phyloP scores from a whole-genome alignment of 768 basidiomycete genomes.

The Zangia roseola region DNA sequence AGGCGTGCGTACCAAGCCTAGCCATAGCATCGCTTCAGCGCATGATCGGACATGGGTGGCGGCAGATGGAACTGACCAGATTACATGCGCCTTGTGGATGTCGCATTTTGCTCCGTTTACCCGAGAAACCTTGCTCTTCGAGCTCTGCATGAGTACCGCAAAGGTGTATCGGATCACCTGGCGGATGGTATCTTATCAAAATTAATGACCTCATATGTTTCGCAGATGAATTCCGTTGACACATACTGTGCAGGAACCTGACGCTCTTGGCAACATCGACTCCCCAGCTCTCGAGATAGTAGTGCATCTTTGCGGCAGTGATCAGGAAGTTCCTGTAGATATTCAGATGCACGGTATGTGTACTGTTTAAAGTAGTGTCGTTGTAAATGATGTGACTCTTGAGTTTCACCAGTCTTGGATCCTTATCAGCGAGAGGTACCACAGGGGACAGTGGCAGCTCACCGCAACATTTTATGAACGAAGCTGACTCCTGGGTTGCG shows the following conservation, averaged over 20 bases:
- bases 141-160: slow-evolving; percentile 48
- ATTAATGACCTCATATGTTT: not conserved
- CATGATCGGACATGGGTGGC: not conserved
- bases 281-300: slow-evolving; percentile 70
- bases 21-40: slow-evolving; percentile 2
- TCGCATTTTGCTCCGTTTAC: slow-evolving; percentile 38
- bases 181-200: slow-evolving; percentile 53
- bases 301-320: slow-evolving; percentile 82
- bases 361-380: slow-evolving; percentile 68
- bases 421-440: slow-evolving; percentile 4
- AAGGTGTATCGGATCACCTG: slow-evolving; percentile 60
- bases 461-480: slow-evolving; percentile 74
- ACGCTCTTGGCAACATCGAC: slow-evolving; percentile 41
- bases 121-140: slow-evolving; percentile 39
- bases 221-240: not conserved
- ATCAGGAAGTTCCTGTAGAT: slow-evolving; percentile 85
- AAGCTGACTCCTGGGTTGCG: slow-evolving; percentile 67
- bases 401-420: slow-evolving; percentile 61
- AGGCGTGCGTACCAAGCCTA: slow-evolving; percentile 84
- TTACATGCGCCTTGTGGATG: slow-evolving; percentile 49
- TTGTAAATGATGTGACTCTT: slow-evolving; percentile 79
- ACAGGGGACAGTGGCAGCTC: slow-evolving; percentile 22
- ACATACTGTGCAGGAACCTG: slow-evolving; percentile 57
- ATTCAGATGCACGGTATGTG: slow-evolving; percentile 66
- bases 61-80: slow-evolving; percentile 52